Base-by-base conservation (phyloP, 192 early-diverging fungal genomes). In the Glomus cerebriforme region DNA sequence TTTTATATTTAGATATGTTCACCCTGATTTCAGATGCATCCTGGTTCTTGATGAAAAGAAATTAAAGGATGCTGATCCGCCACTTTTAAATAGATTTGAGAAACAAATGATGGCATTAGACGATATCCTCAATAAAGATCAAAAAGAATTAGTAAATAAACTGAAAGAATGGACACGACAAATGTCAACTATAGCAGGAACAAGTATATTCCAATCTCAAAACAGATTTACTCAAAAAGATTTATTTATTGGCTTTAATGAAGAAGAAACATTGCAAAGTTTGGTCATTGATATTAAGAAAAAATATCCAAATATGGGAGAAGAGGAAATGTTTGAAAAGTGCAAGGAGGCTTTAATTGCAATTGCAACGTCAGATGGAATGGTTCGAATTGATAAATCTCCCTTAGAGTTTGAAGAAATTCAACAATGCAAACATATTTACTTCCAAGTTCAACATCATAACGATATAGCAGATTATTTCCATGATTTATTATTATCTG, bases 31-130 rank as follows among this genome's bases (percentile, higher is more conserved):
- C 47, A 72, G 73, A 65, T 80, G 71, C 31, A 76, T 80, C 19
- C 74, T 80, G 17, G 74, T 80, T 13, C 26, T 80, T 6, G 74
- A 77, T 75, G 73, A 80, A 60, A 80, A 80, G 19, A 64, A 75
- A 27, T 29, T 80, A 7, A 15, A 63, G 8, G 26, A 65, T 9
- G 73, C 79, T 7, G 79, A 80, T 63, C 79, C 79, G 22, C 79
- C 79, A 37, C 64, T 80, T 63, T 32, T 77, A 17, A 77, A 77
- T 66, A 19, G 75, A 65, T 77, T 77, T 66, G 75, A 77, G 31
- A 74, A 80, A 7, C 79, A 80, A 75, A 22, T 31, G 31, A 26
- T 80, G 32, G 66, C 79, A 3, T 43, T 80, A 8, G 65, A 77
- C 32, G 79, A 80, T 39, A 31, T 58, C 15, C 47, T 80, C 19